Evolutionary conservation across 75 land plant species (phyloP).

Genomic region (Selaginella moellendorffii): DNA sequence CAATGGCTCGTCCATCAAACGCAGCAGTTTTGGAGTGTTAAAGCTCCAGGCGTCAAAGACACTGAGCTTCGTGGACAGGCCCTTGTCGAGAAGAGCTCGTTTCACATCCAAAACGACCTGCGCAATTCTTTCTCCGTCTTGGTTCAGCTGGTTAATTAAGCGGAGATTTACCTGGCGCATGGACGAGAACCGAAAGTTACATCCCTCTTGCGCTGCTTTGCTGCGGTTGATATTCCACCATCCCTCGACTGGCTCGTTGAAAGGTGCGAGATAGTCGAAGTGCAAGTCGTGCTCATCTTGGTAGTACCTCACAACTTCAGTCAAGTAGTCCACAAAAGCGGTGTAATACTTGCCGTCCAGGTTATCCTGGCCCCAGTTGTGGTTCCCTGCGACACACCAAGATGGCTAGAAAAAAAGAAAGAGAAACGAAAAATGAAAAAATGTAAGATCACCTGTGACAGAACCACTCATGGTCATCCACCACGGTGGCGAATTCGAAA

Average conservation of each 20-base stretch:
- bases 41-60: slow-evolving; percentile 28
- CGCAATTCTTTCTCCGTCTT: too few species aligned
- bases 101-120: slow-evolving; percentile 23
- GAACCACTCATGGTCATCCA: slow-evolving; percentile 34
- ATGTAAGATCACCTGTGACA: slow-evolving; percentile 17
- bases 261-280: slow-evolving; percentile 22
- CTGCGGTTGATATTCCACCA: slow-evolving; percentile 28
- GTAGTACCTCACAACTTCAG: slow-evolving; percentile 25
- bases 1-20: slow-evolving; percentile 13
- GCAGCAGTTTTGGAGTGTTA: slow-evolving; percentile 16
- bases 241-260: slow-evolving; percentile 31
- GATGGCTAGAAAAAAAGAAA: neutral
- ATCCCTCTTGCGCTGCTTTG: slow-evolving; percentile 27
- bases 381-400: slow-evolving; percentile 13
- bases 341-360: slow-evolving; percentile 16
- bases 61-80: slow-evolving; percentile 11
- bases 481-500: slow-evolving; percentile 24
- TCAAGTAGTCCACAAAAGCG: slow-evolving; percentile 26
- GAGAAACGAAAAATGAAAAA: neutral
- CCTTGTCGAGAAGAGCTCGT: slow-evolving; percentile 17
- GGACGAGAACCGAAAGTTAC: slow-evolving; percentile 18
- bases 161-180: slow-evolving; percentile 26
- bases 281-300: slow-evolving; percentile 15
- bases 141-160: too few species aligned
- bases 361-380: slow-evolving; percentile 21